Conservation (phyloP, 768 basidiomycete species). For the Phylloporus rhodoxanthus region DNA sequence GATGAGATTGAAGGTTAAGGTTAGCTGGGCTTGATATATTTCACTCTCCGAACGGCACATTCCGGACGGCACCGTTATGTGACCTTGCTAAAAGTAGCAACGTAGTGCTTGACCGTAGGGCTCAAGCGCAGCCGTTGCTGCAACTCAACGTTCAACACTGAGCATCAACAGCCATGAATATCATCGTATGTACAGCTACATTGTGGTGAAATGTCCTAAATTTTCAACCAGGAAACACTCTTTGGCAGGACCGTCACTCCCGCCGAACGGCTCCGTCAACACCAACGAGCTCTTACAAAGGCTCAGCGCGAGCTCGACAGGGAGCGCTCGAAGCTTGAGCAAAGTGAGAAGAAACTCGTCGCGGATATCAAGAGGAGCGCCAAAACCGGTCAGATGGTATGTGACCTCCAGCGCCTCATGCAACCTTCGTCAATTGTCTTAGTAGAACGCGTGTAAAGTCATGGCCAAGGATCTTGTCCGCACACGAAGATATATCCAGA, state of each 20-base stretch:
- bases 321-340: slow-evolving; percentile 89
- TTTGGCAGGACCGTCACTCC: slow-evolving; percentile 94
- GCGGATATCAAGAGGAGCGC: slow-evolving; percentile 95
- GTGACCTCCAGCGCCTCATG: slow-evolving; percentile 12
- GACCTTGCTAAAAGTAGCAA: background rate
- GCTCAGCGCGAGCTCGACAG: slow-evolving; percentile 98
- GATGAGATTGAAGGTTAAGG: slow-evolving; percentile 20
- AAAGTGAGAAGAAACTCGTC: slow-evolving; percentile 95
- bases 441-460: slow-evolving; percentile 95
- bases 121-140: slow-evolving; percentile 8
- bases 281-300: slow-evolving; percentile 92
- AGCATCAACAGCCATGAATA: slow-evolving; percentile 54
- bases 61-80: slow-evolving; percentile 1
- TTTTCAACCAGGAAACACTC: slow-evolving; percentile 71
- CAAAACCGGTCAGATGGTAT: slow-evolving; percentile 89
- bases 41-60: slow-evolving; percentile 14
- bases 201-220: slow-evolving; percentile 7
- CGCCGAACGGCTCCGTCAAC: slow-evolving; percentile 92
- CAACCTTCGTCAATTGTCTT: slow-evolving; percentile 16
- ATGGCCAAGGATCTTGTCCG: slow-evolving; percentile 99
- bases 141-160: slow-evolving; percentile 1
- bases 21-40: slow-evolving; percentile 17
- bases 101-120: background rate
- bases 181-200: slow-evolving; percentile 45
- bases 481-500: slow-evolving; percentile 91